Conservation (phyloP, 768 basidiomycete species). For the Cystobasidium ongulense region DNA sequence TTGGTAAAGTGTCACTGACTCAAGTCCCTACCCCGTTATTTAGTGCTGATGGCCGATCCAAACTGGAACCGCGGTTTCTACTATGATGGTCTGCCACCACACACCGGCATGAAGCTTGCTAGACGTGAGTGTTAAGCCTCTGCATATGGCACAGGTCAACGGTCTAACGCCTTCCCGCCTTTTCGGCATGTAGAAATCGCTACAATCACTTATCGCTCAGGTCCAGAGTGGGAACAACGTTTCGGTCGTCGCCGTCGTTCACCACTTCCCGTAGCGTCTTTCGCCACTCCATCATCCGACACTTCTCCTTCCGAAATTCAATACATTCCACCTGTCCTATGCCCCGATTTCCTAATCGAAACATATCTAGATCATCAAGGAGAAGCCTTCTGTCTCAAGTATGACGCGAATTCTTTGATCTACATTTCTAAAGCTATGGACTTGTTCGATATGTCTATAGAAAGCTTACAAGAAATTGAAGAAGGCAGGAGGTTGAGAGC, state of each 20-base stretch:
- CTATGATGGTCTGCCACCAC: conserved; percentile 88
- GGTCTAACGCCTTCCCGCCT: not conserved
- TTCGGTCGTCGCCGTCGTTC: conserved; percentile 66
- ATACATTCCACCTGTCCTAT: conserved; percentile 59
- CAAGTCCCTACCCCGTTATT: not conserved
- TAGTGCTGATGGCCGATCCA: conserved; percentile 97
- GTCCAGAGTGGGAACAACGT: conserved; percentile 98
- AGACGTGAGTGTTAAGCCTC: conserved; percentile 78
- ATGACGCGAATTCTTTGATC: conserved; percentile 97
- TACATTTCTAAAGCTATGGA: conserved; percentile 99
- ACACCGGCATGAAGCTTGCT: conserved; percentile 96
- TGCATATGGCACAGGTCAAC: not conserved
- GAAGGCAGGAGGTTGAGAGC: conserved; percentile 39
- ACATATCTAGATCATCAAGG: conserved; percentile 91
- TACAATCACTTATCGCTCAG: conserved; percentile 96
- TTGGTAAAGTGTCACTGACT: conserved; percentile 1
- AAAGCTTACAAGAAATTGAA: conserved; percentile 62
- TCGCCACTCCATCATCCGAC: conserved; percentile 24
- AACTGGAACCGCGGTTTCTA: conserved; percentile 99
- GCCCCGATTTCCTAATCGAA: conserved; percentile 96
- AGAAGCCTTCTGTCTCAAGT: conserved; percentile 77
- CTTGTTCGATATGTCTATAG: conserved; percentile 83
- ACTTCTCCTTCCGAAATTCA: conserved; percentile 26
- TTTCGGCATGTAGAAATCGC: conserved; percentile 67
- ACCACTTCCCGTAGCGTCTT: conserved; percentile 29